Base-by-base conservation (phyloP, 192 early-diverging fungal species). In the Cetraspora pellucida region DNA sequence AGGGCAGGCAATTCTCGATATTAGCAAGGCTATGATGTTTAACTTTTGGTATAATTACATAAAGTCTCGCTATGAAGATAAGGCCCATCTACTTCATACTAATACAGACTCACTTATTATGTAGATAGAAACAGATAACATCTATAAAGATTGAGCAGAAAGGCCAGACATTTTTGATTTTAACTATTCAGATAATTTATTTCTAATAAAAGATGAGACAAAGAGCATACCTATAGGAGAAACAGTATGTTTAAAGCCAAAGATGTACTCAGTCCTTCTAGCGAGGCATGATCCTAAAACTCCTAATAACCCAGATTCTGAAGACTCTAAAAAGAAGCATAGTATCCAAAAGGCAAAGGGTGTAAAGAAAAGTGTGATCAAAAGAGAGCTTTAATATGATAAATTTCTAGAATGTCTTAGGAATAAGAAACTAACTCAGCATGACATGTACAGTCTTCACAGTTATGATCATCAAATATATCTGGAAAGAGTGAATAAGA, bases 261-360 rank as follows among this genome's bases (percentile, higher is more conserved):
- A 72, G 58, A 72, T 72, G 70, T 70, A 70, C 17, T 70, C 68
- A 47, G 68, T 70, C 6, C 68, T 70, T 49, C 68, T 46, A 49
- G 44, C 54, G 1, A 54, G 70, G 3, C 70, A 72, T 57, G 52
- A 72, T 72, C 70, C 70, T 4, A 57, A 57, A 57, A 72, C 70
- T 3, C 70, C 70, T 57, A 14, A 72, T 30, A 17, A 72, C 4
- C 25, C 70, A 7, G 54, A 72, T 72, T 72, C 31, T 43, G 70
- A 72, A 72, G n/a, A n/a, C n/a, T n/a, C n/a, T n/a, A 68, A 68
- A 72, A 27, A 72, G 54, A 72, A 57, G 52, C 70, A 72, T 72
- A 28, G 70, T 5, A 72, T 72, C 0, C 70, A 72, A 30, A 72
- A 72, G 70, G 70, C 54, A 3, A 72, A 72, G 31, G 70, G 70